Conservation (phyloP, 2,329 filamentous ascomycete species). For the Laburnicola sp. region DNA sequence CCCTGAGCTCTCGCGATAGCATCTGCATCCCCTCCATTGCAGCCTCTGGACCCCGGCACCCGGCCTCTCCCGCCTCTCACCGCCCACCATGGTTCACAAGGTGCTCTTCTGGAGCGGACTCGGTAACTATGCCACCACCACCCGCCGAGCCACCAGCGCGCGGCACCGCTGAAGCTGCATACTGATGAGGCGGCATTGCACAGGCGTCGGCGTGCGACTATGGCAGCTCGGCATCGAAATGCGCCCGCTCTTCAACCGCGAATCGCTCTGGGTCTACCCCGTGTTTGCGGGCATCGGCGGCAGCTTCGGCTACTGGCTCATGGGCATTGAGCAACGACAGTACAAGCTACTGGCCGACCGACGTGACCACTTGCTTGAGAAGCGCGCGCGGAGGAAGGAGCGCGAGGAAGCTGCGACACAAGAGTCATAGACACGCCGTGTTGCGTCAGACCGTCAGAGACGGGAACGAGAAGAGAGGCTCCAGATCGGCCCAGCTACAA, state of each 20-base stretch:
- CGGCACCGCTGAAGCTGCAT: conserved; percentile 11
- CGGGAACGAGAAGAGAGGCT: not conserved
- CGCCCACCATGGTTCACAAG: conserved; percentile 54
- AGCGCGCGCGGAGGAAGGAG: conserved; percentile 77
- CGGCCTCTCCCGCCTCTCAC: conserved; percentile 9
- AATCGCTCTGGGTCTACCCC: conserved; percentile 89
- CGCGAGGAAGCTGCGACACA: conserved; percentile 54
- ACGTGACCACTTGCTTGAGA: conserved; percentile 81
- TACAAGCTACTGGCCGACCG: conserved; percentile 74
- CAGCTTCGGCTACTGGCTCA: conserved; percentile 96
- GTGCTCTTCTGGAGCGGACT: conserved; percentile 87
- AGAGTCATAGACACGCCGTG: conserved; percentile 20
- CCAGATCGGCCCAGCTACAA: not conserved
- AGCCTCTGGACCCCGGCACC: conserved; percentile 10
- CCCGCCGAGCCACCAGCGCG: conserved; percentile 5
- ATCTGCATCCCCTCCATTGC: conserved; percentile 21
- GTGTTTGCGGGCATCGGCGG: conserved; percentile 82
- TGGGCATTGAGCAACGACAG: conserved; percentile 85
- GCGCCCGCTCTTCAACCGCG: conserved; percentile 86
- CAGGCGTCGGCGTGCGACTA: conserved; percentile 87
- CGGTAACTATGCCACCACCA: conserved; percentile 65
- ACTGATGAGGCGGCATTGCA: conserved; percentile 25
- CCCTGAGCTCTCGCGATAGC: conserved; percentile 18
- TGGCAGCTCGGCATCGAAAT: conserved; percentile 99
- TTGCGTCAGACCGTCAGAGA: not conserved